These are phyloP conservation scores for Colletotrichum sp. DNA, from an alignment of 2,329 filamentous ascomycete genomes.

Conservation along the genomic window DNA sequence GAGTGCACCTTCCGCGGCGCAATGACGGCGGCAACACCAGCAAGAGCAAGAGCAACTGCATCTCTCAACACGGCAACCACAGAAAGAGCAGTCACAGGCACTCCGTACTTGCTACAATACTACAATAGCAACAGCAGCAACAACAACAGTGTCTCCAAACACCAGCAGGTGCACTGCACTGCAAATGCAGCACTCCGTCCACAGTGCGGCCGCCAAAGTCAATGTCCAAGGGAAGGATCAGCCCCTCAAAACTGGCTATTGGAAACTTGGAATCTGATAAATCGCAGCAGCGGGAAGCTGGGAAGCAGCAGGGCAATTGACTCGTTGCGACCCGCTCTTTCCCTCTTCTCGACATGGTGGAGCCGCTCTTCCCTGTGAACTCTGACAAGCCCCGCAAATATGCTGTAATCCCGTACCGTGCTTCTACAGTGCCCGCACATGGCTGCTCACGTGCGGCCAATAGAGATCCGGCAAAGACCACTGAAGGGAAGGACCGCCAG, in stretches of 20 bases:
- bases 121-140: not conserved
- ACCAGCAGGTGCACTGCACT: not conserved
- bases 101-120: not conserved
- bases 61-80: not conserved
- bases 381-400: not conserved
- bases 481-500: not conserved
- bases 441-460: not conserved
- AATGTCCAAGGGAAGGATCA: not conserved
- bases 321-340: conserved; percentile 9
- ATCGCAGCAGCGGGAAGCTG: not conserved
- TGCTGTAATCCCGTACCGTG: conserved; percentile 4
- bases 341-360: not conserved
- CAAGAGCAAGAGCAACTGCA: not conserved
- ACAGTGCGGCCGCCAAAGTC: not conserved
- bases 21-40: not conserved
- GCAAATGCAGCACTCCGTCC: not conserved
- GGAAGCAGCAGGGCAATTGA: conserved; percentile 6
- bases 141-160: not conserved
- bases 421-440: not conserved
- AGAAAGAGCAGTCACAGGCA: not conserved
- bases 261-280: conserved; percentile 5
- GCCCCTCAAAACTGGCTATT: not conserved
- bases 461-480: not conserved
- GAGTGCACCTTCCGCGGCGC: not conserved
- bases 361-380: not conserved